Evolutionary conservation across 1,284 basidiomycete genomes (phyloP).

Genomic region (Salmacisia buchloeana): DNA sequence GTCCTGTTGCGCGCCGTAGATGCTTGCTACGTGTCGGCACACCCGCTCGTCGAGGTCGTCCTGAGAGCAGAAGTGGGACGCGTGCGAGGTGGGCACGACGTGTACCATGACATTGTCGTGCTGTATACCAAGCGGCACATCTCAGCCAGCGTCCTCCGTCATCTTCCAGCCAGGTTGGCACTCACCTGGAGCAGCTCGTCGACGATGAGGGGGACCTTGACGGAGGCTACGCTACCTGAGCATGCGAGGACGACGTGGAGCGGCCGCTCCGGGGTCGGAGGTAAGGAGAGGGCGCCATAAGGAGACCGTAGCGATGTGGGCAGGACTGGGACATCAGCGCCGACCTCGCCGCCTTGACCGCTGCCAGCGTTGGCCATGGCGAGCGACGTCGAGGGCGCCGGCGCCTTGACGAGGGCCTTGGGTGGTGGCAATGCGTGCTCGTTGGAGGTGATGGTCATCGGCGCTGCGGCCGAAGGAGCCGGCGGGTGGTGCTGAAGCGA

Average conservation of each 20-base stretch:
- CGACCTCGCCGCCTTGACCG: no score
- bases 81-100: constrained; percentile 73
- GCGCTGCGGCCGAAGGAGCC: no score
- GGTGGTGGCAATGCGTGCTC: no score
- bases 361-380: no score
- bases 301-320: constrained; percentile 38
- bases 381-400: no score
- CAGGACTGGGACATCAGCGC: constrained; percentile 12
- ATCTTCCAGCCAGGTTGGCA: no score
- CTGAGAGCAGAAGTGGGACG: constrained; percentile 70
- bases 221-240: constrained; percentile 86
- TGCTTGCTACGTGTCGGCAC: not conserved
- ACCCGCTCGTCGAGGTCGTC: constrained; percentile 12
- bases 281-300: constrained; percentile 24
- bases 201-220: constrained; percentile 87
- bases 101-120: constrained; percentile 71
- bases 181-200: constrained; percentile 59
- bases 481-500: no score
- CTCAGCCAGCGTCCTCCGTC: constrained; percentile 18
- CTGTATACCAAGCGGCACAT: constrained; percentile 52
- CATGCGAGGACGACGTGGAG: constrained; percentile 73
- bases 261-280: constrained; percentile 27
- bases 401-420: no score
- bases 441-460: no score
- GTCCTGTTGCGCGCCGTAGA: constrained; percentile 4